Conservation (phyloP, 768 basidiomycete genomes). For the Pulveroboletus frians region DNA sequence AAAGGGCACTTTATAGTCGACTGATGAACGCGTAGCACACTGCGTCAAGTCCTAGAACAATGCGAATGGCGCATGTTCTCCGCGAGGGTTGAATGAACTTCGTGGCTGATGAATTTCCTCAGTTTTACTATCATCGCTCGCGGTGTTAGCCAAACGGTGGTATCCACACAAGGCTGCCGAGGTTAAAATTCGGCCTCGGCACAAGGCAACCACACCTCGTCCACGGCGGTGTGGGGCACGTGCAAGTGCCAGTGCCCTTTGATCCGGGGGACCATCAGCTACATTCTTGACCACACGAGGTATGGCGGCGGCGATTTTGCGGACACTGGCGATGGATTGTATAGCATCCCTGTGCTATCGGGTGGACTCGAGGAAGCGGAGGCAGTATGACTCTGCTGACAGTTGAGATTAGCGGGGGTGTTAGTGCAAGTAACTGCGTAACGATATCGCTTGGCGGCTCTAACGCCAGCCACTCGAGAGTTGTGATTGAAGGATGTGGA, state of each 20-base stretch:
- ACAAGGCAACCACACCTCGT: constrained; percentile 13
- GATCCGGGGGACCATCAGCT: constrained; percentile 14
- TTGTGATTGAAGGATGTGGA: too few relatives aligned
- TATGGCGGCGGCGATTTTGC: background rate
- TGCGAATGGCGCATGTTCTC: constrained; percentile 29
- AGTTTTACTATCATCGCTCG: constrained; percentile 12
- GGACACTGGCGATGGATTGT: background rate
- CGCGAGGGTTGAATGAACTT: constrained; percentile 23
- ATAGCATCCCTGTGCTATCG: background rate
- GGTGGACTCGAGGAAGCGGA: constrained; percentile 1
- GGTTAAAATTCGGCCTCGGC: constrained; percentile 10
- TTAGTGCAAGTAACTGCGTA: background rate
- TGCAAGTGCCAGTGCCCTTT: constrained; percentile 6
- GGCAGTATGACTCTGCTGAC: background rate
- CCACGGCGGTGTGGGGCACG: constrained; percentile 11
- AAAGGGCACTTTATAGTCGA: constrained; percentile 25
- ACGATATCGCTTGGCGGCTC: too few relatives aligned
- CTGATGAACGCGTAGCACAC: constrained; percentile 7
- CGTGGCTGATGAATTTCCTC: constrained; percentile 8
- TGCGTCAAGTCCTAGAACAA: constrained; percentile 15
- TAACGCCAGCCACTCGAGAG: too few relatives aligned
- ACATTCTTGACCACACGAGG: constrained; percentile 18
- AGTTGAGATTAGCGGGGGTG: background rate
- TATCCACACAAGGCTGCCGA: constrained; percentile 12
- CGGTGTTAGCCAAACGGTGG: background rate